Percentiles rank a stretch among this genome's conserved stretches.
These are phyloP conservation scores for Podospora tetraspora DNA, from an alignment of 495 filamentous ascomycete genomes.

Conservation along the genomic window DNA sequence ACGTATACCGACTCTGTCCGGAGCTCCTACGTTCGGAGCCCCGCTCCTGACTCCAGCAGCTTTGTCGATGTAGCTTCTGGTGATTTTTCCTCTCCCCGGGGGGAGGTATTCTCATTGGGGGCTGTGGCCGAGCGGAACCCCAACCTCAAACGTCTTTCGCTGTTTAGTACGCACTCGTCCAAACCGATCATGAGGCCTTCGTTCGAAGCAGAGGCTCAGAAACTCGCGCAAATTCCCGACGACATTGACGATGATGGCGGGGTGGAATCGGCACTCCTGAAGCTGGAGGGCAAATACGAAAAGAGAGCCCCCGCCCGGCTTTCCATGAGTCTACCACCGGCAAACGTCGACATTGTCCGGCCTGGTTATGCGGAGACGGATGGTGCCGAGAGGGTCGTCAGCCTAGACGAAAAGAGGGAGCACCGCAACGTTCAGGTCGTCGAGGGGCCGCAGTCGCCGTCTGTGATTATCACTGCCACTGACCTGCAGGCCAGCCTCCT, in stretches of 20 bases:
- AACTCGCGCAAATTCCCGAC: slow-evolving; percentile 85
- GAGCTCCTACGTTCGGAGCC: slow-evolving; percentile 51
- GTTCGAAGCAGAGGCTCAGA: slow-evolving; percentile 84
- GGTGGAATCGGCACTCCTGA: slow-evolving; percentile 83
- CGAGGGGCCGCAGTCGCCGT: slow-evolving; percentile 25
- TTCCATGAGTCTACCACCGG: slow-evolving; percentile 34
- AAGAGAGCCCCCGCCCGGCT: slow-evolving; percentile 39
- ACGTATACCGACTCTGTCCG: slow-evolving; percentile 64
- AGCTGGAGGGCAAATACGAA: slow-evolving; percentile 84
- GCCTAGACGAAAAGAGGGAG: slow-evolving; percentile 40
- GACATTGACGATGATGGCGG: slow-evolving; percentile 80
- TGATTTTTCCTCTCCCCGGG: slow-evolving; percentile 36
- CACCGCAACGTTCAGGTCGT: slow-evolving; percentile 45
- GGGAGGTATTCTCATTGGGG: slow-evolving; percentile 52
- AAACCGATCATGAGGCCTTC: slow-evolving; percentile 75
- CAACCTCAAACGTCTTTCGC: slow-evolving; percentile 44
- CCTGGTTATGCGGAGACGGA: slow-evolving; percentile 16
- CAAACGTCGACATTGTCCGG: slow-evolving; percentile 14
- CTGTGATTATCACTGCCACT: slow-evolving; percentile 22
- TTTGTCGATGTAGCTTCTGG: slow-evolving; percentile 42
- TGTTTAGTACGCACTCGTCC: slow-evolving; percentile 70
- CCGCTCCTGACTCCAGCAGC: slow-evolving; percentile 32
- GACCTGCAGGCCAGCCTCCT: slow-evolving; percentile 22
- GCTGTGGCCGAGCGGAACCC: slow-evolving; percentile 48
- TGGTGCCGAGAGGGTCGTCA: slow-evolving; percentile 11